Conservation (phyloP, 495 filamentous ascomycete species). For the Xanthoparmelia taractica region DNA sequence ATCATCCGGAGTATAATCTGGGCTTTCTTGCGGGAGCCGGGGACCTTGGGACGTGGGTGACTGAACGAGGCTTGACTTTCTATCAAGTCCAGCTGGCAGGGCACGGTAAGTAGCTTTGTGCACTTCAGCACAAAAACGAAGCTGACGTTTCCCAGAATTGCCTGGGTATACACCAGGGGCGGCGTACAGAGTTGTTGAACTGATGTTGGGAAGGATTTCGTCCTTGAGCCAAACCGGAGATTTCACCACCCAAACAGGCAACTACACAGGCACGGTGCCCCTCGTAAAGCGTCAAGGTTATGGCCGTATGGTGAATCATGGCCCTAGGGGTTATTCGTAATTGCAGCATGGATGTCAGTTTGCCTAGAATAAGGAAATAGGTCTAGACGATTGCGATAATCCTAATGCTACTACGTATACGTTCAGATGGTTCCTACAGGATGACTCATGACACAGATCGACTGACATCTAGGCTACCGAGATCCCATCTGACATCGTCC, state of each 20-base stretch:
- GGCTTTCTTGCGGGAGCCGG: conserved; percentile 35
- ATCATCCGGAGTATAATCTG: conserved; percentile 33
- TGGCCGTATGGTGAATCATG: background rate
- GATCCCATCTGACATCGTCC: background rate
- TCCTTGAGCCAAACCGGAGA: conserved; percentile 16
- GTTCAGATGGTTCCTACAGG: no score
- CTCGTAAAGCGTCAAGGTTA: background rate
- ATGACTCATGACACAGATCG: no score
- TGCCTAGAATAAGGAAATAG: background rate
- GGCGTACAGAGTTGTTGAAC: conserved; percentile 50
- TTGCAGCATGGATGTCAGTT: background rate
- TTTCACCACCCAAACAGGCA: conserved; percentile 22
- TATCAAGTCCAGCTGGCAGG: conserved; percentile 19
- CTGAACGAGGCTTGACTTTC: conserved; percentile 53
- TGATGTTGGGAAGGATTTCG: conserved; percentile 43
- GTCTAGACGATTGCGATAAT: background rate
- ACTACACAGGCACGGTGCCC: conserved; percentile 5
- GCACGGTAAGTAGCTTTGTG: conserved; percentile 10
- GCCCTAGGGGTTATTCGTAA: background rate
- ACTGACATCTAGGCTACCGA: background rate
- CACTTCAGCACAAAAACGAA: background rate
- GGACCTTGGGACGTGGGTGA: conserved; percentile 41
- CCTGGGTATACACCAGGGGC: conserved; percentile 45
- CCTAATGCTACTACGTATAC: background rate
- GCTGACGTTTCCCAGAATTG: conserved; percentile 23